Conservation (phyloP, 1,284 basidiomycete species). For the Fistulina hepatica region DNA sequence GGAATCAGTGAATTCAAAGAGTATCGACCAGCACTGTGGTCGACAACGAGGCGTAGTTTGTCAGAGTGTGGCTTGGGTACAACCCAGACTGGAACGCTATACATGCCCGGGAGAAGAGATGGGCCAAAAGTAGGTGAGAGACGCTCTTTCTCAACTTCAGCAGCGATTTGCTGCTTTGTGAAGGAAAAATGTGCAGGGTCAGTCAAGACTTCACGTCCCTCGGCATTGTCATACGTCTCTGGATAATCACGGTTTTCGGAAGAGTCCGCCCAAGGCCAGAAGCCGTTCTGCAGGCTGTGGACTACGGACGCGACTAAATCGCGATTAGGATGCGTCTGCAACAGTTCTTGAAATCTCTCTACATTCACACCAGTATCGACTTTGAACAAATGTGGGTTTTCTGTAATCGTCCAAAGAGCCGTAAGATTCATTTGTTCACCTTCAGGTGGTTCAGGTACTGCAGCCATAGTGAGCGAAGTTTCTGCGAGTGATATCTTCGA, state of each 20-base stretch:
- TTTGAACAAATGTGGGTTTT: slow-evolving; percentile 23
- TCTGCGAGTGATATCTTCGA: too few species aligned
- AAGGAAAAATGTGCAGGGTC: slow-evolving; percentile 16
- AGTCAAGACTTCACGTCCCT: too few species aligned
- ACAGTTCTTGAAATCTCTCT: slow-evolving; percentile 19
- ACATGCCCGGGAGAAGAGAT: slow-evolving; percentile 35
- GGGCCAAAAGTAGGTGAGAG: slow-evolving; percentile 29
- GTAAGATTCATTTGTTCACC: slow-evolving; percentile 12
- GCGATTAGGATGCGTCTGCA: slow-evolving; percentile 26
- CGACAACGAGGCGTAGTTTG: slow-evolving; percentile 28
- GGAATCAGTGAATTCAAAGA: slow-evolving; percentile 30
- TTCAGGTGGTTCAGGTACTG: slow-evolving; percentile 13
- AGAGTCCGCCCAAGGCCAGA: slow-evolving; percentile 33
- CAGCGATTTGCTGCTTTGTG: slow-evolving; percentile 21
- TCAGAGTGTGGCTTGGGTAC: slow-evolving; percentile 29
- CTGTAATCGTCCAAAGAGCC: slow-evolving; percentile 14
- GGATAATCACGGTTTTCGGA: slow-evolving; percentile 15
- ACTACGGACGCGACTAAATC: slow-evolving; percentile 25
- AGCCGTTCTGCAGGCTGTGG: slow-evolving; percentile 24
- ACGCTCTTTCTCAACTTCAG: slow-evolving; percentile 22
- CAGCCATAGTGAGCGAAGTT: slow-evolving; percentile 15
- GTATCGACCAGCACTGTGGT: slow-evolving; percentile 25
- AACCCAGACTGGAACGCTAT: slow-evolving; percentile 28
- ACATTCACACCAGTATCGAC: slow-evolving; percentile 27
- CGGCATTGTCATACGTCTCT: too few species aligned